A percentile compares a stretch with the other conserved stretches of the same genome.
phyloP scores from a whole-genome alignment of 2,329 filamentous ascomycete species.

The Ophiocordyceps australis region DNA sequence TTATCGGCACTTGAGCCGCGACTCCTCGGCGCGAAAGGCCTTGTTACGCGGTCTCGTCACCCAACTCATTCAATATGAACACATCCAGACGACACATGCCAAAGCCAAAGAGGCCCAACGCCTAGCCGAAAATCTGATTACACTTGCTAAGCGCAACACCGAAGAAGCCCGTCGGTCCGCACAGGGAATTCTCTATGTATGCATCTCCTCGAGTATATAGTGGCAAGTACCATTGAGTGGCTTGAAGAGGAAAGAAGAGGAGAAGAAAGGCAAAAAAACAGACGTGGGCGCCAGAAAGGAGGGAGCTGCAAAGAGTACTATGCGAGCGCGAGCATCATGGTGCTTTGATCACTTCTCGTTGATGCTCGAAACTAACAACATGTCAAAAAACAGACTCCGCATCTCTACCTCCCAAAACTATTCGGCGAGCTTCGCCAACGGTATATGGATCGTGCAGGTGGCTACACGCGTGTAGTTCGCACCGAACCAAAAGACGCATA shows the following conservation, averaged over 20 bases:
- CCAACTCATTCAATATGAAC: slow-evolving; percentile 82
- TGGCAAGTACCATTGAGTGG: not conserved
- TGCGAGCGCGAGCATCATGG: not conserved
- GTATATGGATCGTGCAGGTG: slow-evolving; percentile 64
- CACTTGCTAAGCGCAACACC: slow-evolving; percentile 82
- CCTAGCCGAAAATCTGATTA: slow-evolving; percentile 86
- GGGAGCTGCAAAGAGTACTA: too few relatives aligned
- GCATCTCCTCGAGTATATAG: slow-evolving; percentile 12
- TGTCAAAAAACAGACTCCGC: slow-evolving; percentile 34
- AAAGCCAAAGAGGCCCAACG: slow-evolving; percentile 96
- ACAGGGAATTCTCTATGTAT: slow-evolving; percentile 71
- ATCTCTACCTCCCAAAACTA: slow-evolving; percentile 63
- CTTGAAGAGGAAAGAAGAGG: too few relatives aligned
- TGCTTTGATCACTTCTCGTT: too few relatives aligned
- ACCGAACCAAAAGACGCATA: slow-evolving; percentile 70
- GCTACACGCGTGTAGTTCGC: slow-evolving; percentile 87
- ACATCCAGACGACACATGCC: slow-evolving; percentile 85
- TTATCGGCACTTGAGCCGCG: slow-evolving; percentile 75
- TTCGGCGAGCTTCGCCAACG: slow-evolving; percentile 68
- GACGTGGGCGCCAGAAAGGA: too few relatives aligned
- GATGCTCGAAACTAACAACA: too few relatives aligned
- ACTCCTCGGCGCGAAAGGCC: slow-evolving; percentile 75
- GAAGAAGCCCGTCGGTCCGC: slow-evolving; percentile 60
- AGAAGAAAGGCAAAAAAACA: too few relatives aligned
- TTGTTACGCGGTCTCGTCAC: slow-evolving; percentile 92